These are phyloP conservation scores for Haematococcus lacustris DNA, from an alignment of 139 green algal species.

Conservation along the genomic window DNA sequence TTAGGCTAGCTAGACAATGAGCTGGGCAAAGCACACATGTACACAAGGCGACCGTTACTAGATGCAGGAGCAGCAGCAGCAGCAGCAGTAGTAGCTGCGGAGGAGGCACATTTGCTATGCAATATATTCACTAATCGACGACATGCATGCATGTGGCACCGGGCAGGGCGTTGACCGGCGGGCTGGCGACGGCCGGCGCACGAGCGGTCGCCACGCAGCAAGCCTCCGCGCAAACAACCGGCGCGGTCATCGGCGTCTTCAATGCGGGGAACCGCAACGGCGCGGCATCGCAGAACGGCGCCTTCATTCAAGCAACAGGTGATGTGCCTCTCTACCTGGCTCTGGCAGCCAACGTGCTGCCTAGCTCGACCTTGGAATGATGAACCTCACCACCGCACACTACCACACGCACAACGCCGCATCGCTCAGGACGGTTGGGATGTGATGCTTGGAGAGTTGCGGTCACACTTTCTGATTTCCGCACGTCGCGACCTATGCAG, in stretches of 20 bases:
- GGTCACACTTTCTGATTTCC: neutral
- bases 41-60: too few relatives aligned
- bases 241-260: conserved; percentile 11
- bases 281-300: conserved; percentile 10
- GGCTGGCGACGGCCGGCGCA: conserved; percentile 4
- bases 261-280: conserved; percentile 4
- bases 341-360: neutral
- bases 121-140: neutral
- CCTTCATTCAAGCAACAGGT: conserved; percentile 6
- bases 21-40: neutral
- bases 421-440: too few relatives aligned
- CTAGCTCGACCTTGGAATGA: too few relatives aligned
- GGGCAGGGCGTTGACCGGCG: neutral
- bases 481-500: neutral
- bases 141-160: too few relatives aligned
- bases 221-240: neutral
- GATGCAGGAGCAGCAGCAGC: too few relatives aligned
- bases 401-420: too few relatives aligned
- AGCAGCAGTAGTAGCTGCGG: too few relatives aligned
- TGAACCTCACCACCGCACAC: too few relatives aligned
- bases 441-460: too few relatives aligned
- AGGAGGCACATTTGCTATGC: neutral
- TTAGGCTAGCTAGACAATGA: neutral
- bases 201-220: neutral
- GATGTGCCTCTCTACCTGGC: neutral